Percentiles rank a stretch among this genome's conserved stretches.
Evolutionary conservation across 345 rosid species (phyloP).

Genomic region (Sonneratia alba): DNA sequence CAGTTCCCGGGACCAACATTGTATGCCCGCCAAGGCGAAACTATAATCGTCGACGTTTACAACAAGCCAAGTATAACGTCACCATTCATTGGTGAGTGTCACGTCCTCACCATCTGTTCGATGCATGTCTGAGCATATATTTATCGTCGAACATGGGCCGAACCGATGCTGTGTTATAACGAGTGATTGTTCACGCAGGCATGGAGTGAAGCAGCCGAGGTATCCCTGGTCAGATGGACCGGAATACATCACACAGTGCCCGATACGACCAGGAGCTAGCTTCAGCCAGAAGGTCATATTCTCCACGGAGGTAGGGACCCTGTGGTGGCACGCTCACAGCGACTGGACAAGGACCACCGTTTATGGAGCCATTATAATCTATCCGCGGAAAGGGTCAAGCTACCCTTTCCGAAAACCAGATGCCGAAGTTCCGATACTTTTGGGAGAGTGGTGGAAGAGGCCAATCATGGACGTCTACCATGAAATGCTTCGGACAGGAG

Average conservation of each 20-base stretch:
- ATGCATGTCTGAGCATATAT: no score
- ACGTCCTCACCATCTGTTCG: neutral
- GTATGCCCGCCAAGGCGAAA: conserved; percentile 17
- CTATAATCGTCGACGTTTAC: conserved; percentile 18
- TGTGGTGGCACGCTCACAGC: conserved; percentile 23
- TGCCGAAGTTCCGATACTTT: conserved; percentile 23
- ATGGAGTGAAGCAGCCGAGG: conserved; percentile 33
- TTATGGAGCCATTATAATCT: conserved; percentile 28
- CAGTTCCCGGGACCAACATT: conserved; percentile 27
- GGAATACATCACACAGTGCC: conserved; percentile 33
- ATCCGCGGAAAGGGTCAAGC: conserved; percentile 15
- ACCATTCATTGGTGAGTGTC: conserved; percentile 27
- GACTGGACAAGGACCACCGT: conserved; percentile 30
- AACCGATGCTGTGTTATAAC: no score
- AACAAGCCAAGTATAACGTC: conserved; percentile 19
- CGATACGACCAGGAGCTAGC: conserved; percentile 20
- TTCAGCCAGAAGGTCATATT: conserved; percentile 22
- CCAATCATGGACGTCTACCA: conserved; percentile 18
- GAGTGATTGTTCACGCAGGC: conserved; percentile 14
- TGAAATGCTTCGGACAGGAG: conserved; percentile 14
- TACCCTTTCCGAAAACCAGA: conserved; percentile 27
- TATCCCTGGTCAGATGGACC: conserved; percentile 44
- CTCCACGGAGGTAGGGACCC: conserved; percentile 26
- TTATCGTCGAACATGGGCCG: no score
- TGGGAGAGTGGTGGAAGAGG: conserved; percentile 42